These are phyloP conservation scores for Silene conica DNA, from an alignment of 148 eudicot genomes.

Conservation along the genomic window DNA sequence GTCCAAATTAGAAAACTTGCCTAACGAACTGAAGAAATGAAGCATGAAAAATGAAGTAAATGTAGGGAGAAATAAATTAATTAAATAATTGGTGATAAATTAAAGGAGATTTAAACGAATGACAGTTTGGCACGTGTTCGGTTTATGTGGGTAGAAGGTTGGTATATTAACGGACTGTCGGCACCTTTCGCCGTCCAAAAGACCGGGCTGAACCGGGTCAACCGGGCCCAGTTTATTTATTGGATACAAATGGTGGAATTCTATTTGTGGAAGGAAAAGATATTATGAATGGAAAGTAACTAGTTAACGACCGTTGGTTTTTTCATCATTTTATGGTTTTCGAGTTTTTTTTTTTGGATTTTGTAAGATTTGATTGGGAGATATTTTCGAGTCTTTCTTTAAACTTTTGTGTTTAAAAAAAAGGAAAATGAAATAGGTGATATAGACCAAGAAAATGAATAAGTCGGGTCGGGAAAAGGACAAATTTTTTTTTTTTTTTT, in stretches of 20 bases:
- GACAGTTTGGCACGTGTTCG: constrained; percentile 9
- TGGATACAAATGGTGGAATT: background rate
- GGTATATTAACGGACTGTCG: constrained; percentile 13
- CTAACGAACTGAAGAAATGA: background rate
- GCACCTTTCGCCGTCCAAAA: constrained; percentile 1
- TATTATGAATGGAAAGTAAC: constrained; percentile 13
- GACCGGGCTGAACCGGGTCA: too few relatives aligned
- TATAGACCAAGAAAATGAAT: too few relatives aligned
- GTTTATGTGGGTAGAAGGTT: background rate
- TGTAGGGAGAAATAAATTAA: background rate
- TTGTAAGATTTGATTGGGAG: background rate
- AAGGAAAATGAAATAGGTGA: too few relatives aligned
- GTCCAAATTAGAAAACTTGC: background rate
- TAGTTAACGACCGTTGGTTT: constrained; percentile 3
- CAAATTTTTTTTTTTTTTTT: too few relatives aligned
- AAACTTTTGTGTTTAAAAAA: too few relatives aligned
- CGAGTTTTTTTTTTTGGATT: background rate
- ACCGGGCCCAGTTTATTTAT: background rate
- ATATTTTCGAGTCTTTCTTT: background rate
- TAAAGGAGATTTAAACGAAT: constrained; percentile 1
- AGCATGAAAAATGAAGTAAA: background rate
- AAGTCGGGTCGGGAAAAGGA: too few relatives aligned
- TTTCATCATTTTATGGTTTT: background rate
- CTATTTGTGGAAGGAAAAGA: background rate
- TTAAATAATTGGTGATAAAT: background rate